Base-by-base conservation (phyloP, 257 asterid genomes). In the Avicennia marina region DNA sequence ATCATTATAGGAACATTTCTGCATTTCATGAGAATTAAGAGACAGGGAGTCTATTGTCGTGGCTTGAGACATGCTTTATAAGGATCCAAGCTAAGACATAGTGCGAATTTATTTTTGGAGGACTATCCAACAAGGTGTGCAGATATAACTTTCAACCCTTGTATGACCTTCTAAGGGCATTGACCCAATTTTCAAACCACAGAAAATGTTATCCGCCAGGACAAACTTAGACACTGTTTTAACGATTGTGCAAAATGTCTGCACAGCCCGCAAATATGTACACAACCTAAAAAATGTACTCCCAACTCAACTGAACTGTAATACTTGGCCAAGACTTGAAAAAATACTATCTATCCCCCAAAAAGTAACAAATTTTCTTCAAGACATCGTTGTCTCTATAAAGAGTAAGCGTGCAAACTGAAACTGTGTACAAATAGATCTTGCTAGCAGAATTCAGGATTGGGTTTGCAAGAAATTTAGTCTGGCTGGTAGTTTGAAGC, bases 401-500 rank as follows among this genome's bases (percentile, higher is more conserved):
- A n/a, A n/a, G n/a, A n/a, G n/a, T 5, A 31, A 5, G 34, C 9
- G 9, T 31, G 34, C 9, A 31, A 31, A 31, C 34, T 31, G 9
- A 2, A 31, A 10, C 34, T 4, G 9, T 31, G 1, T 10, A 2
- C 34, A 31, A 31, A 31, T 10, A 31, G 0, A 31, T 31, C 46
- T 41, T 41, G 19, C 13, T 12, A 16, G 17, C 46, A 18, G 16
- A 12, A 41, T 11, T 41, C 19, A 4, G 7, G 16, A 6, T 41
- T n/a, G 17, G 0, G 32, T 32, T 21, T 33, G 25, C 57, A 29
- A 55, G 55, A 53, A 4, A 34, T 13, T 27, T 19, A 70, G 62
- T 54, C 12, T 72, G 81, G 94, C 93, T 87, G 90, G 62, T 76
- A 71, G 67, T 49, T 75, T 43, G 82, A 72, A 68, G 72, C 72